A percentile compares a stretch with the other conserved stretches of the same genome.
Conservation (phyloP, 345 rosid genomes). For the Lepidium aucheri region DNA sequence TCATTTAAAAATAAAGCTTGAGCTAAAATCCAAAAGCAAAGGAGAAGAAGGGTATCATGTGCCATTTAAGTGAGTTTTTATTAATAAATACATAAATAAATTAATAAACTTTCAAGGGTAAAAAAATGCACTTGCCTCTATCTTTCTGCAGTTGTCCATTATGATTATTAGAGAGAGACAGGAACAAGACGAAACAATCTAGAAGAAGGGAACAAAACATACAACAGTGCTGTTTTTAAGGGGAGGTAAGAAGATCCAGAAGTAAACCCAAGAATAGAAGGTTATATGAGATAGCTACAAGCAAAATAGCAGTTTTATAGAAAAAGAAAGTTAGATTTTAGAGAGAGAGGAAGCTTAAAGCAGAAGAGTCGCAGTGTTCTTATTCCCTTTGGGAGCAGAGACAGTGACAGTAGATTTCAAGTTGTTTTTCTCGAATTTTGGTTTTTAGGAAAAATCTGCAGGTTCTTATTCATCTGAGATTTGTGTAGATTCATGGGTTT, state of each 20-base stretch:
- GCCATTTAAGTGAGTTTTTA: slow-evolving; percentile 20
- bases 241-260: slow-evolving; percentile 3
- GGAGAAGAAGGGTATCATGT: slow-evolving; percentile 31
- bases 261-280: neutral
- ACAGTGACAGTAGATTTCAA: slow-evolving; percentile 9
- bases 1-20: neutral
- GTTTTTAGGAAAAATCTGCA: neutral
- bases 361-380: slow-evolving; percentile 13
- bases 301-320: neutral
- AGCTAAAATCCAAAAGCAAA: slow-evolving; percentile 28
- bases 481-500: neutral
- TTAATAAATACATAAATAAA: slow-evolving; percentile 2
- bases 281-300: neutral
- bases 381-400: slow-evolving; percentile 1
- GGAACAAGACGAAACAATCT: slow-evolving; percentile 20
- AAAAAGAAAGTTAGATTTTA: too few relatives aligned
- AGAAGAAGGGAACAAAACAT: slow-evolving; percentile 15
- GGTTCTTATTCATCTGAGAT: slow-evolving; percentile 14
- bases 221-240: neutral
- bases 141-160: slow-evolving; percentile 27
- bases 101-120: neutral
- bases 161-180: slow-evolving; percentile 31
- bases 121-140: slow-evolving; percentile 4
- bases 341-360: neutral
- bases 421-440: neutral